Evolutionary conservation across 2,329 filamentous ascomycete species (phyloP), one percentile per base, ranked within the genome.

Genomic region (Alternaria incomplexa): DNA sequence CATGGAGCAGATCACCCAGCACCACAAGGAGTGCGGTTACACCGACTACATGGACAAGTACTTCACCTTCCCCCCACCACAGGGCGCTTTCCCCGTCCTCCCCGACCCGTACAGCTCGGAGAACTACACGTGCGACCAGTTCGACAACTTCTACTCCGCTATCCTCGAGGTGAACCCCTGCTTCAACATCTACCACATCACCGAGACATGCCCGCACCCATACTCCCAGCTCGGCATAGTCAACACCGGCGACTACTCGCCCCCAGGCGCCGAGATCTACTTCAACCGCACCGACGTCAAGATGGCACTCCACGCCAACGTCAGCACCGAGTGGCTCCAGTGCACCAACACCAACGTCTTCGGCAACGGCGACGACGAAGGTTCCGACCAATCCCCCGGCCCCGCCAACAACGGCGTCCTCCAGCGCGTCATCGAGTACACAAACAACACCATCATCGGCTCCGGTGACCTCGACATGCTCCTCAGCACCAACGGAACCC

Each of bases 201-300:
- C 75, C 1, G 78, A 81, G 22, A 80, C 79, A 15, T 86, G 84
- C 69, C 84, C 84, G 0, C 75, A 78, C 56, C 79, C 75, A 1
- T 82, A 72, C 62, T 75, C 73, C 3, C 75, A 76, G 45, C 73
- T 80, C 17, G 77, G 78, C 46, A 81, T 80, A 68, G 70, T 81
- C 48, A 80, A 80, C 63, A 56, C 62, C 1, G 77, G 77, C 8
- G 78, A 80, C 53, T 83, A 83, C 69, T 62, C 68, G 3, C 81
- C 81, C 1, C 79, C 81, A 0, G 80, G 77, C 17, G 73, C 79
- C 2, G 48, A 73, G 20, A 69, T 82, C 17, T 87, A 86, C 76
- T 87, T 86, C 79, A 84, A 86, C 72, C 82, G 85, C 17, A 81
- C 78, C 11, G 85, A 86, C 63, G 85, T 87, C 5, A 81, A 86